phyloP scores from a whole-genome alignment of 352 stramenopile genomes.

The Phytopythium mirpurense region DNA sequence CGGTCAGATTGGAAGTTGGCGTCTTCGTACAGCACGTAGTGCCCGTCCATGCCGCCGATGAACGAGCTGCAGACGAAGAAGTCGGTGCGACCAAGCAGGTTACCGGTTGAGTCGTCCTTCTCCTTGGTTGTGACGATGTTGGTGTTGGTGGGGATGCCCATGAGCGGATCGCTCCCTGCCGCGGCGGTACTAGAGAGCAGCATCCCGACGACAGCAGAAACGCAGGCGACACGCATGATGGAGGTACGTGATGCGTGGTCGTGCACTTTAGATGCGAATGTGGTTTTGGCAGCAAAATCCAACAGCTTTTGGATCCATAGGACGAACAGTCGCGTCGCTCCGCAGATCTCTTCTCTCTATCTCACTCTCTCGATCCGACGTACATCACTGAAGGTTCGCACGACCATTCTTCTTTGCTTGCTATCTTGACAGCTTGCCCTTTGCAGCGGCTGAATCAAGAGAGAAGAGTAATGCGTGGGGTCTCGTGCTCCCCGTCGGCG shows the following conservation, averaged over 20 bases:
- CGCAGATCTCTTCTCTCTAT: no score
- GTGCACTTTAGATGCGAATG: neutral
- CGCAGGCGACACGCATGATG: neutral
- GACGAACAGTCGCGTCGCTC: neutral
- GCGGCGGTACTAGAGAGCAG: neutral
- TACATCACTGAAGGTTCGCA: neutral
- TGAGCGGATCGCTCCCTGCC: neutral
- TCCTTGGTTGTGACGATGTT: neutral
- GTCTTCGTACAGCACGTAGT: constrained; percentile 31
- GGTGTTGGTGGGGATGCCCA: neutral
- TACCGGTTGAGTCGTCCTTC: constrained; percentile 1
- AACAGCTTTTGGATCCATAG: neutral
- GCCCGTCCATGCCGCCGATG: constrained; percentile 44
- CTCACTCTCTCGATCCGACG: no score
- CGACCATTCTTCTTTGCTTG: constrained; percentile 1
- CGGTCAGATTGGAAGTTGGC: constrained; percentile 24
- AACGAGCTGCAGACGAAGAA: constrained; percentile 58
- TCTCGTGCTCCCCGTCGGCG: neutral
- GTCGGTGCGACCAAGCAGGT: constrained; percentile 20
- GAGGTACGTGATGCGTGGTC: no score
- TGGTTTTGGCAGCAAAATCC: neutral
- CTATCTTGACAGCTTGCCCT: no score
- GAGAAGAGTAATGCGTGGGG: neutral
- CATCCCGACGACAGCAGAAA: neutral
- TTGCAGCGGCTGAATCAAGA: no score